phyloP scores from a whole-genome alignment of 2,329 filamentous ascomycete species.

The Daldinia eschscholtzii region DNA sequence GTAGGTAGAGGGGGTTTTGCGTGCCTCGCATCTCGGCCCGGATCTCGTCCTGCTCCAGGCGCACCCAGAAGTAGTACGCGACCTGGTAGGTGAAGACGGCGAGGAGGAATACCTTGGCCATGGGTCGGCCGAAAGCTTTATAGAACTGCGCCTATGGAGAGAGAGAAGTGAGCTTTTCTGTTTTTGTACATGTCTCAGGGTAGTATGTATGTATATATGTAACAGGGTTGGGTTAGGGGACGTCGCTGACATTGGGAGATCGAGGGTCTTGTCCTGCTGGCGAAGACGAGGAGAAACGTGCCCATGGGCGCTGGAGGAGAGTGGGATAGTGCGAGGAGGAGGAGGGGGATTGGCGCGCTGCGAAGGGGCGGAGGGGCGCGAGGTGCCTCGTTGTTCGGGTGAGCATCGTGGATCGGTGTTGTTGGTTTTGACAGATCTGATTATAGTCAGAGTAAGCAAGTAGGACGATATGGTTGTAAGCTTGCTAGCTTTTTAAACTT shows the following conservation, averaged over 20 bases:
- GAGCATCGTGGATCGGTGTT: slow-evolving; percentile 25
- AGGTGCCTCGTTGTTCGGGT: slow-evolving; percentile 27
- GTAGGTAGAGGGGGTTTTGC: slow-evolving; percentile 36
- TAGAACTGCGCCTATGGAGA: slow-evolving; percentile 74
- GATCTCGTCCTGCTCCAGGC: slow-evolving; percentile 78
- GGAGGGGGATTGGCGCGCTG: slow-evolving; percentile 10
- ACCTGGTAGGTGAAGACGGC: slow-evolving; percentile 84
- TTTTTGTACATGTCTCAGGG: no score
- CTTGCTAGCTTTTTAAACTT: slow-evolving; percentile 13
- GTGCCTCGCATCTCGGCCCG: slow-evolving; percentile 69
- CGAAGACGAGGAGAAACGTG: slow-evolving; percentile 43
- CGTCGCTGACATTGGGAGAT: slow-evolving; percentile 41
- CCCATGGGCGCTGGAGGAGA: slow-evolving; percentile 21
- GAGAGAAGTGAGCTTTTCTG: background rate
- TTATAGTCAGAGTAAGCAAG: background rate
- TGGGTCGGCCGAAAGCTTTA: slow-evolving; percentile 77
- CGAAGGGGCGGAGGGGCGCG: slow-evolving; percentile 35
- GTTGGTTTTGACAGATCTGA: background rate
- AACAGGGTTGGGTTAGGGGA: background rate
- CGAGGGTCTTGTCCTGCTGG: slow-evolving; percentile 19
- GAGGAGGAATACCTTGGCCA: slow-evolving; percentile 79
- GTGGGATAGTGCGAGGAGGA: background rate
- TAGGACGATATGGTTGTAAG: background rate
- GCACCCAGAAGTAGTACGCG: slow-evolving; percentile 80
- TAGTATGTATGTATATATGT: no score